Evolutionary conservation across 371 early-diverging fungal genomes (phyloP).

Genomic region (Rhizopus delemar): DNA sequence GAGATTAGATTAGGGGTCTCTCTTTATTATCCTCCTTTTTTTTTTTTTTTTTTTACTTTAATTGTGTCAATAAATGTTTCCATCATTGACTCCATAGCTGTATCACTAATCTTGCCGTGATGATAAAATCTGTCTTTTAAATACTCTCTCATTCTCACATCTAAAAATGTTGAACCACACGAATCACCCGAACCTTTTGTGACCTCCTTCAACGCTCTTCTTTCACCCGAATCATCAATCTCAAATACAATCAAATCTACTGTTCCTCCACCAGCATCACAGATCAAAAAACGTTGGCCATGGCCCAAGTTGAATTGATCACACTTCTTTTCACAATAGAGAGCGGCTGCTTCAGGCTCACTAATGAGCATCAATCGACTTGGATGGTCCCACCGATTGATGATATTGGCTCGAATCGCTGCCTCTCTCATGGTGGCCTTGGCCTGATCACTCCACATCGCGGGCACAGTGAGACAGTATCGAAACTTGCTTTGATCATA

Average conservation of each 20-base stretch:
- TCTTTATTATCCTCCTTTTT: background rate
- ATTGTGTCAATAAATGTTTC: constrained; percentile 36
- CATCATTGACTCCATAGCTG: constrained; percentile 44
- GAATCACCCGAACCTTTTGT: constrained; percentile 50
- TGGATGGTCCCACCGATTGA: constrained; percentile 34
- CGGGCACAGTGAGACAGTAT: constrained; percentile 45
- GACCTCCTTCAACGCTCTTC: constrained; percentile 39
- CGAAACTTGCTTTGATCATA: constrained; percentile 43
- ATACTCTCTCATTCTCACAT: constrained; percentile 42
- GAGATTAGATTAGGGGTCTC: background rate
- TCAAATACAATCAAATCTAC: constrained; percentile 55
- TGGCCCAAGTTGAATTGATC: constrained; percentile 29
- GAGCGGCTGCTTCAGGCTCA: constrained; percentile 49
- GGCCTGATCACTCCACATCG: constrained; percentile 46
- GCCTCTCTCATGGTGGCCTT: constrained; percentile 45
- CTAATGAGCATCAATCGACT: constrained; percentile 49
- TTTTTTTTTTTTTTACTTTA: constrained; percentile 14
- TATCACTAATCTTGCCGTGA: constrained; percentile 34
- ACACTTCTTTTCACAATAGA: constrained; percentile 36
- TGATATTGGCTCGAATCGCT: constrained; percentile 38
- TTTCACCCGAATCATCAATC: constrained; percentile 18
- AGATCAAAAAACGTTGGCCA: constrained; percentile 50
- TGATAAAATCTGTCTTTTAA: constrained; percentile 31
- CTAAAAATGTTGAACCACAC: constrained; percentile 58
- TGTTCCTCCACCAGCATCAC: constrained; percentile 66